Conservation (phyloP, 192 early-diverging fungal species). For the Coemansia nantahalensis region DNA sequence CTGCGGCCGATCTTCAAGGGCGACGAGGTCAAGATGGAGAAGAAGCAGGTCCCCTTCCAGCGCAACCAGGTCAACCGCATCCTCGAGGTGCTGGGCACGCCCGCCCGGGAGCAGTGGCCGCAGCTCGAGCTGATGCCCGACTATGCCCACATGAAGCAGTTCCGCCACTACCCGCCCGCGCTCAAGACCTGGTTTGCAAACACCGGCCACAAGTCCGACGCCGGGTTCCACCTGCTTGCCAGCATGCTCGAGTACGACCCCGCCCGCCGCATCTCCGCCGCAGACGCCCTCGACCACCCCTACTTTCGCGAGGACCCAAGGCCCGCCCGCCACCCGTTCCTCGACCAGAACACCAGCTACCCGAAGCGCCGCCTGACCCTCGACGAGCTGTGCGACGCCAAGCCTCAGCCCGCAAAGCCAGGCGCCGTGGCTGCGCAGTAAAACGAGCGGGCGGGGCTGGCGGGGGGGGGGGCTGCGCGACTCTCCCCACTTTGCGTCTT, state of each 20-base stretch:
- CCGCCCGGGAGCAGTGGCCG: slow-evolving; percentile 78
- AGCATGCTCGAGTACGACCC: slow-evolving; percentile 83
- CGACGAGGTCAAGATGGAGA: slow-evolving; percentile 83
- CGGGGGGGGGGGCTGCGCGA: no score
- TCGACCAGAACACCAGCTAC: slow-evolving; percentile 49
- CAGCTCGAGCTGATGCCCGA: slow-evolving; percentile 71
- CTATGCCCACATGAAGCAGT: slow-evolving; percentile 58
- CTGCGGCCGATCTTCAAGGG: slow-evolving; percentile 87
- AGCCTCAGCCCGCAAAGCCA: no score
- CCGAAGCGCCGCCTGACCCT: slow-evolving; percentile 48
- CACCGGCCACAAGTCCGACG: slow-evolving; percentile 54
- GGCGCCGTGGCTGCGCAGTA: no score
- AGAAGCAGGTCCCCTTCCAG: slow-evolving; percentile 82
- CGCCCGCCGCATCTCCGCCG: slow-evolving; percentile 67
- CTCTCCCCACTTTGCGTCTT: no score
- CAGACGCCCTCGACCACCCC: slow-evolving; percentile 73
- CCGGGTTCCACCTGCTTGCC: slow-evolving; percentile 67
- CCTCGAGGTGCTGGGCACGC: slow-evolving; percentile 83
- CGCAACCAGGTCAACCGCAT: slow-evolving; percentile 83
- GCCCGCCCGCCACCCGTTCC: slow-evolving; percentile 44
- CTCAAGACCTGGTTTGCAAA: slow-evolving; percentile 38
- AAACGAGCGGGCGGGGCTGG: no score
- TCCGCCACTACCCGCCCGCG: slow-evolving; percentile 57
- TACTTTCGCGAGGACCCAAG: slow-evolving; percentile 74
- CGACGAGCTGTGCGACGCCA: no score